A percentile compares a stretch with the other conserved stretches of the same genome.
Evolutionary conservation across 2,329 filamentous ascomycete species (phyloP).

Genomic region (Fusarium heterosporum): DNA sequence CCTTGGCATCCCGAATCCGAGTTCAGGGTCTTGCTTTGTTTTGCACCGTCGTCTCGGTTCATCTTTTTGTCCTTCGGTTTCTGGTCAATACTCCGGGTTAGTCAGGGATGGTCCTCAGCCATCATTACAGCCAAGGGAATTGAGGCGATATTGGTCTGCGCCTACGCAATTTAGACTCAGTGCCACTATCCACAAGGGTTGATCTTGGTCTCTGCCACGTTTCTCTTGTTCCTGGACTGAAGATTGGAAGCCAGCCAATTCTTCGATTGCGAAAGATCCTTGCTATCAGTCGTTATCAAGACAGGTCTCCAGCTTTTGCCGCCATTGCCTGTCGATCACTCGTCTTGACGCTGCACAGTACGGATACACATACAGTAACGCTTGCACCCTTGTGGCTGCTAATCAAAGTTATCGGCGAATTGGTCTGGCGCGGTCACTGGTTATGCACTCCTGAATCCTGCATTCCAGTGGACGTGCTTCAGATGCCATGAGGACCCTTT

Average conservation of each 20-base stretch:
- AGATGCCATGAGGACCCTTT: constrained; percentile 13
- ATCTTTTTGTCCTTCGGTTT: constrained; percentile 27
- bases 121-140: constrained; percentile 29
- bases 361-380: not conserved
- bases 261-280: constrained; percentile 31
- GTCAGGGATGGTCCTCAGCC: constrained; percentile 23
- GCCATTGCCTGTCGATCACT: constrained; percentile 37
- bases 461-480: constrained; percentile 39
- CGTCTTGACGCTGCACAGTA: constrained; percentile 6
- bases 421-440: constrained; percentile 17
- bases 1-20: constrained; percentile 30
- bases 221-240: constrained; percentile 31
- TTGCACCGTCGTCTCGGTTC: constrained; percentile 24
- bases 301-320: constrained; percentile 37
- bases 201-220: constrained; percentile 19
- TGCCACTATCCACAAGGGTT: constrained; percentile 8
- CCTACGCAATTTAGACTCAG: constrained; percentile 28
- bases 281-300: constrained; percentile 31
- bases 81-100: constrained; percentile 19
- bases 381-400: constrained; percentile 30
- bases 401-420: constrained; percentile 39
- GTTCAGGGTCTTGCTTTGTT: constrained; percentile 23
- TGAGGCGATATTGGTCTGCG: constrained; percentile 3
- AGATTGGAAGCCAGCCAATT: constrained; percentile 13
- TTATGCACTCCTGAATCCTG: constrained; percentile 48